These are phyloP conservation scores for Vararia minispora DNA, from an alignment of 768 basidiomycete genomes.

Conservation along the genomic window DNA sequence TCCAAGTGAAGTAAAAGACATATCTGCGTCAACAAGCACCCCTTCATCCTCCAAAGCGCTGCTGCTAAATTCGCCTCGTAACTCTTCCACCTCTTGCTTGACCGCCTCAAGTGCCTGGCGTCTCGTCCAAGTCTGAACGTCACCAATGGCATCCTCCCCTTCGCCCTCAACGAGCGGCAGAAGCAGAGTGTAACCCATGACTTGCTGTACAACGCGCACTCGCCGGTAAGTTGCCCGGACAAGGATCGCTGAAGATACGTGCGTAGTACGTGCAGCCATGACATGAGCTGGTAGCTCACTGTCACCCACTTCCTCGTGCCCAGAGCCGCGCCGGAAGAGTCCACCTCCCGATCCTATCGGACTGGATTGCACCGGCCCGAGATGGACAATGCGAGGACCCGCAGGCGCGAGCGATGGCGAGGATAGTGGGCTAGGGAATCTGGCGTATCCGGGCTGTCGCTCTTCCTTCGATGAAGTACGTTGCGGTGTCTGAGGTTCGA, in stretches of 20 bases:
- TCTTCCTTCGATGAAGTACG: slow-evolving; percentile 12
- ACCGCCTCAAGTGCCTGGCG: slow-evolving; percentile 11
- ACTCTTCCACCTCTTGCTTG: slow-evolving; percentile 15
- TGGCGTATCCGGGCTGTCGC: slow-evolving; percentile 31
- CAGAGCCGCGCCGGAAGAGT: no score
- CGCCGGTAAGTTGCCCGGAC: slow-evolving; percentile 48
- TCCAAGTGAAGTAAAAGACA: no score
- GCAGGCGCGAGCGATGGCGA: slow-evolving; percentile 22
- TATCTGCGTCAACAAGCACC: no score
- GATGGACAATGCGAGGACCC: slow-evolving; percentile 46
- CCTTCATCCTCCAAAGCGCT: no score
- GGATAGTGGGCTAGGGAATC: slow-evolving; percentile 25
- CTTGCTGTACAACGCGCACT: slow-evolving; percentile 49
- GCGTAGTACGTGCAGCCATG: slow-evolving; percentile 1
- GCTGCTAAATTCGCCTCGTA: slow-evolving; percentile 13
- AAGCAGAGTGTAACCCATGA: slow-evolving; percentile 50
- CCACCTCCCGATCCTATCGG: slow-evolving; percentile 4
- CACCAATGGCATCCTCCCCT: slow-evolving; percentile 16
- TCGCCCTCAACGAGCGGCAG: slow-evolving; percentile 34
- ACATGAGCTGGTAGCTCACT: no score
- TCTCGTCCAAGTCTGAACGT: slow-evolving; percentile 22
- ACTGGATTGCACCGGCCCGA: slow-evolving; percentile 37
- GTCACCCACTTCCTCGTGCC: no score
- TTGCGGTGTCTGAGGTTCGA: slow-evolving; percentile 10
- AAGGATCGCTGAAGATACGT: slow-evolving; percentile 38